Evolutionary conservation across 305 asterid species (phyloP).

Genomic region (Solanum hybrid): DNA sequence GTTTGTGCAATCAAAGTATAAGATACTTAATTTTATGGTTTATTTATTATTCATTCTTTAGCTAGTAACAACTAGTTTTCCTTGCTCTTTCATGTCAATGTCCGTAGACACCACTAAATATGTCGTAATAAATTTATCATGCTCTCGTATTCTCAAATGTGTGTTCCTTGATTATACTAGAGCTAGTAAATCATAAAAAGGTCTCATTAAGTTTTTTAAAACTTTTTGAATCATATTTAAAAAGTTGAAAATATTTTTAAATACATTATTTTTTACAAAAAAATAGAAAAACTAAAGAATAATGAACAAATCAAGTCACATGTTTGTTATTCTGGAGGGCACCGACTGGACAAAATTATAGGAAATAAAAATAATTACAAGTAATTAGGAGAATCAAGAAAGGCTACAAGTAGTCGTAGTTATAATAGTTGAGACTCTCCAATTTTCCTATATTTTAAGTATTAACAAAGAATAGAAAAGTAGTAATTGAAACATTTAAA

Average conservation of each 20-base stretch:
- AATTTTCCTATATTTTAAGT: too few species aligned
- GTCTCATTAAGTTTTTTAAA: neutral
- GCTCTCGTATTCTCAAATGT: neutral
- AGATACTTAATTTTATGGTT: too few species aligned
- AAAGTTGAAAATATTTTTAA: too few species aligned
- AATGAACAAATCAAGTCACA: neutral
- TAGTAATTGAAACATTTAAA: too few species aligned
- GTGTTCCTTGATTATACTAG: neutral
- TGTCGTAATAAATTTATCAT: neutral
- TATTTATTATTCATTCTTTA: too few species aligned
- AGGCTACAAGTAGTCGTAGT: neutral
- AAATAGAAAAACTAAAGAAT: neutral
- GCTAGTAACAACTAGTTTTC: neutral
- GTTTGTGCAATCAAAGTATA: neutral
- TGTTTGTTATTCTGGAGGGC: neutral
- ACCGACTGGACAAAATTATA: neutral
- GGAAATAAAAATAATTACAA: neutral
- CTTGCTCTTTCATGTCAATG: neutral
- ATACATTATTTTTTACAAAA: too few species aligned
- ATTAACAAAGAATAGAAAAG: too few species aligned
- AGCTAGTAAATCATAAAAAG: neutral
- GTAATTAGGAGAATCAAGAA: neutral
- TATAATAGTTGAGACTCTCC: neutral
- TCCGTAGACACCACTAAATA: neutral
- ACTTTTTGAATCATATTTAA: neutral